Evolutionary conservation across 2,329 filamentous ascomycete species (phyloP), one percentile per base, ranked within the genome.

Genomic region (Venturia aucupariae): DNA sequence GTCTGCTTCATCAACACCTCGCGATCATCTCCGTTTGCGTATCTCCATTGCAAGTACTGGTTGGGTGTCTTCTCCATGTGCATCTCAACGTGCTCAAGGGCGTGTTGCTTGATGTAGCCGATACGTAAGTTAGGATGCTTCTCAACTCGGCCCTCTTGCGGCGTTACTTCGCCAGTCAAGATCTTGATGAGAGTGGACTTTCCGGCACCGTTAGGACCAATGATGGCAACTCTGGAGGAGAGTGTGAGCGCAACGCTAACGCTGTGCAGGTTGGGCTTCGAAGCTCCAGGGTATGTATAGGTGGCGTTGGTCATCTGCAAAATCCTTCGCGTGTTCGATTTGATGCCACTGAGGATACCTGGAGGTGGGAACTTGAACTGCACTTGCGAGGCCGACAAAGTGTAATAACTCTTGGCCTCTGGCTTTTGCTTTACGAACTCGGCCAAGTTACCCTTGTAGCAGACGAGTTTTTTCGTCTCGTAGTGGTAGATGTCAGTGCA

Each of bases 401-500:
- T 97, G 80, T 99, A 99, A 82, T 99, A 99, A 75, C 90, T 92
- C 84, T 96, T 97, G 67, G 89, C 94, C 79, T 97, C 94, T 15
- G 94, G 94, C 74, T 90, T 91, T 69, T 90, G 81, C 77, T 90
- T 84, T 74, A 99, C 94, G 73, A 99, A 97, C 59, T 82, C 86
- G 24, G 86, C 85, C 65, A 94, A 80, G 77, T 94, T 93, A 68
- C 90, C 90, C 79, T 87, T 89, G 84, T 90, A 93, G 77, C 86
- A 87, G 27, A 87, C 87, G 38, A 99, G 84, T 81, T 97, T 99
- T 86, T 99, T 99, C 77, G 87, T 86, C 77, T 99, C 94, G 78
- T 99, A 99, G 80, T 99, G 94, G 80, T 97, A 97, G 73, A 99
- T 97, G 74, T 99, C 94, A 7, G 94, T 99, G 73, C 93, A 97